phyloP scores from a whole-genome alignment of 2,329 filamentous ascomycete genomes.

The Neopestalotiopsis clavispora region DNA sequence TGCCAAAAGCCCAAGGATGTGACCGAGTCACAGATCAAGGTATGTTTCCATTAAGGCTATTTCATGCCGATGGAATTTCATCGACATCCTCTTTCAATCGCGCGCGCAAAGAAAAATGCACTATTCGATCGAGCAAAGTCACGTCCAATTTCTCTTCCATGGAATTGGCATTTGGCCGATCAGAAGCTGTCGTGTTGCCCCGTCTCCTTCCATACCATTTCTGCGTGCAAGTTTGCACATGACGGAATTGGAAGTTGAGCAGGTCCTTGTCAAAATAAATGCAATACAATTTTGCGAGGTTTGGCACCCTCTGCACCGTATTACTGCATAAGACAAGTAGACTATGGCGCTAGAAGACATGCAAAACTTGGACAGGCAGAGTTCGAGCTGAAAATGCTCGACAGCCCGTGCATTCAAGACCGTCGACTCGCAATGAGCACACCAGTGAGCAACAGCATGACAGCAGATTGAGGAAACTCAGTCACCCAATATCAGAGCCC shows the following conservation, averaged over 20 bases:
- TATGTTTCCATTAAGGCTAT: slow-evolving; percentile 93
- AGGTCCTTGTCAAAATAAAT: slow-evolving; percentile 47
- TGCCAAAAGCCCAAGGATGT: slow-evolving; percentile 84
- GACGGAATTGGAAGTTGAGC: slow-evolving; percentile 60
- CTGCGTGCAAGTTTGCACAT: slow-evolving; percentile 18
- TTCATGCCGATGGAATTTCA: slow-evolving; percentile 71
- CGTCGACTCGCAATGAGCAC: slow-evolving; percentile 46
- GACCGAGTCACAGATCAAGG: slow-evolving; percentile 97
- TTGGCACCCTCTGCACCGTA: slow-evolving; percentile 51
- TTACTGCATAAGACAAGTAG: slow-evolving; percentile 32
- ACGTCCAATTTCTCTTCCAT: slow-evolving; percentile 15
- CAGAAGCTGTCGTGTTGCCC: slow-evolving; percentile 31
- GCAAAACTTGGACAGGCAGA: slow-evolving; percentile 25
- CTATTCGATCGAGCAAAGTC: slow-evolving; percentile 29
- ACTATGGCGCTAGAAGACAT: slow-evolving; percentile 31
- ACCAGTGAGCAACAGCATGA: slow-evolving; percentile 53
- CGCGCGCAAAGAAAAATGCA: slow-evolving; percentile 32
- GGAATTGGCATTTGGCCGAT: slow-evolving; percentile 24
- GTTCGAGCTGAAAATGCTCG: slow-evolving; percentile 20
- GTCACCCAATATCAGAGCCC: neutral
- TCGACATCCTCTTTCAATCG: slow-evolving; percentile 60
- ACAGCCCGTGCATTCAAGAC: slow-evolving; percentile 22
- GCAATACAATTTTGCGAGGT: slow-evolving; percentile 49
- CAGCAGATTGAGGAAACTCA: neutral
- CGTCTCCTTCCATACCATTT: slow-evolving; percentile 46